phyloP scores from a whole-genome alignment of 1,284 basidiomycete genomes.

The Rhodotorula mucilaginosa region DNA sequence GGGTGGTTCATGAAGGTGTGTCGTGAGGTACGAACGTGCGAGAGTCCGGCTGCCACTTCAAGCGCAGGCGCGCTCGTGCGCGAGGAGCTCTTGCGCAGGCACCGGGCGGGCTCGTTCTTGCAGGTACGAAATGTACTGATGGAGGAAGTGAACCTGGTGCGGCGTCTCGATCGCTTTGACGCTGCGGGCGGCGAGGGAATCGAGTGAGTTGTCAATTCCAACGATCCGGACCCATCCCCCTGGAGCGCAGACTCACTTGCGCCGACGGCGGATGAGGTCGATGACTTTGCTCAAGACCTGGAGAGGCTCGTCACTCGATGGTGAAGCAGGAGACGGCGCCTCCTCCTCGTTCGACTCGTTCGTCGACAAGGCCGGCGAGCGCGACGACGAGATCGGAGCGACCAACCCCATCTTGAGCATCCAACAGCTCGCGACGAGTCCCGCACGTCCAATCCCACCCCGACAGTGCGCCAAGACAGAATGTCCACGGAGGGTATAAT shows the following conservation, averaged over 20 bases:
- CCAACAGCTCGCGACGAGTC: conserved; percentile 90
- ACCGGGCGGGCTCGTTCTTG: conserved; percentile 10
- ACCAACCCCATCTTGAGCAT: conserved; percentile 82
- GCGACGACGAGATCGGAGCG: background rate
- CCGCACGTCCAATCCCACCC: conserved; percentile 91
- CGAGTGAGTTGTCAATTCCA: background rate
- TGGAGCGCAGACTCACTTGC: conserved; percentile 55
- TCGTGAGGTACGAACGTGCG: too few relatives aligned
- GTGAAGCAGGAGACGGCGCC: background rate
- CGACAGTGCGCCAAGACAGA: conserved; percentile 86
- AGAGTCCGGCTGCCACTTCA: too few relatives aligned
- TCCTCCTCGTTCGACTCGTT: background rate
- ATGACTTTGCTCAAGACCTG: conserved; percentile 71
- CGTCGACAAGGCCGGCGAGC: background rate
- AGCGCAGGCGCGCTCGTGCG: background rate
- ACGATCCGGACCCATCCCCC: too few relatives aligned
- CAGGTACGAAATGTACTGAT: conserved; percentile 68
- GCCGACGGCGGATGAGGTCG: conserved; percentile 65
- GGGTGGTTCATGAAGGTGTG: too few relatives aligned
- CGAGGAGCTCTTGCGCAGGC: background rate
- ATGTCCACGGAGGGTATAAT: conserved; percentile 72
- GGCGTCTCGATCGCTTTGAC: conserved; percentile 74
- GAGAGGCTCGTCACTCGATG: conserved; percentile 54
- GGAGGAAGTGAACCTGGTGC: conserved; percentile 81
- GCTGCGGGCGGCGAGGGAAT: conserved; percentile 14